Conservation (phyloP, 2,329 filamentous ascomycete genomes). For the Colletotrichum sidae region DNA sequence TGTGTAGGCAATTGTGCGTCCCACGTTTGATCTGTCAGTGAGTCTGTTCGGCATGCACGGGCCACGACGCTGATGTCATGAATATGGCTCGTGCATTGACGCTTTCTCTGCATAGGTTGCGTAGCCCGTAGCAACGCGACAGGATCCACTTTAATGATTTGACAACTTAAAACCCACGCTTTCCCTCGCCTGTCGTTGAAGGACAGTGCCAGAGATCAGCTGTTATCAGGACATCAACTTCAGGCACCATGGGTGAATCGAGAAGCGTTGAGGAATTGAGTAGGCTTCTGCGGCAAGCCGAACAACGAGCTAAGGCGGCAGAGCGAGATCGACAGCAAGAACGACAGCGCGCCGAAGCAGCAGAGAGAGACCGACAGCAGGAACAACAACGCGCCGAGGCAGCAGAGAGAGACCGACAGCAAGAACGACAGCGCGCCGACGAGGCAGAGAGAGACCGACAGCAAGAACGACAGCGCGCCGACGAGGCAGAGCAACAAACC, state of each 20-base stretch:
- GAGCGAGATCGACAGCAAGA: too few relatives aligned
- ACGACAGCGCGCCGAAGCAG: too few relatives aligned
- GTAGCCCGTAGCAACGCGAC: background rate
- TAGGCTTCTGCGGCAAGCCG: background rate
- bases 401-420: too few relatives aligned
- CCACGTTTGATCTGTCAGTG: too few relatives aligned
- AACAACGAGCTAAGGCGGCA: conserved; percentile 4
- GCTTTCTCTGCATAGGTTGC: background rate
- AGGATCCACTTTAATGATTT: background rate
- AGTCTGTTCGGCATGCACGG: background rate
- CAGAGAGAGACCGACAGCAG: too few relatives aligned
- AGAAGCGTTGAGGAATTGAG: conserved; percentile 2
- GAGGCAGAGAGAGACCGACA: background rate
- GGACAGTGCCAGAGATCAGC: background rate
- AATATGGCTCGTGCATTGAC: background rate
- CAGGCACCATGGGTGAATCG: background rate
- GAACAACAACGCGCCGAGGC: conserved; percentile 27
- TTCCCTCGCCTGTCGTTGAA: background rate
- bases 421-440: conserved; percentile 21
- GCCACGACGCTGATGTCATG: background rate
- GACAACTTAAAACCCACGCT: background rate
- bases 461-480: conserved; percentile 19
- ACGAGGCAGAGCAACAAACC: conserved; percentile 40
- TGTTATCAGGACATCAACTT: background rate
- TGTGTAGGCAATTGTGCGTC: too few relatives aligned